A percentile compares a stretch with the other conserved stretches of the same genome.
Evolutionary conservation across 352 stramenopile species (phyloP).

Genomic region (Globisporangium cederbergense): DNA sequence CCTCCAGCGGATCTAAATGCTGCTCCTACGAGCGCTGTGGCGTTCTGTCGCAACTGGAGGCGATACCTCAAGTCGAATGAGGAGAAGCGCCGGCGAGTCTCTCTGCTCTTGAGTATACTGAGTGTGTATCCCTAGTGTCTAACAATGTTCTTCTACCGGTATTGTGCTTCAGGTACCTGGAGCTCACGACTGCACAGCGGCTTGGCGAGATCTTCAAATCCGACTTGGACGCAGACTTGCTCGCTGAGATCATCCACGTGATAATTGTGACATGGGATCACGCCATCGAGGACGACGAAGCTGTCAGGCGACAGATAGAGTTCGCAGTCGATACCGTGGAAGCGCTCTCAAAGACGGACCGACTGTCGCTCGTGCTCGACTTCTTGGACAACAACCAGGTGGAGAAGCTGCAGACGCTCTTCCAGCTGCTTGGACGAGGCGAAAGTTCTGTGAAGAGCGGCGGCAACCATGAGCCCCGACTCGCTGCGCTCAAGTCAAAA

Average conservation of each 20-base stretch:
- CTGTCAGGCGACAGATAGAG: not conserved
- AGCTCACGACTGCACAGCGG: conserved; percentile 39
- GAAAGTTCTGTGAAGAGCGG: not conserved
- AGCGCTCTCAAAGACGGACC: conserved; percentile 37
- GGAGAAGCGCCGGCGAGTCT: conserved; percentile 45
- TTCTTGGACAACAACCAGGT: conserved; percentile 74
- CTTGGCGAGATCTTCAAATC: conserved; percentile 54
- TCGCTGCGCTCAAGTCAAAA: conserved; percentile 11
- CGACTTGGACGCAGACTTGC: conserved; percentile 71
- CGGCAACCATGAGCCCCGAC: not conserved
- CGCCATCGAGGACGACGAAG: conserved; percentile 11
- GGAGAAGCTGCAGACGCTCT: conserved; percentile 36
- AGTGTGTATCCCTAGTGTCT: not conserved
- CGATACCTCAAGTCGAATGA: conserved; percentile 53
- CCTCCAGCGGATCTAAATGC: conserved; percentile 21
- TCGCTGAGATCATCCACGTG: conserved; percentile 62
- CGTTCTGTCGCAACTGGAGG: conserved; percentile 73
- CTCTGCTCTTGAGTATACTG: not conserved
- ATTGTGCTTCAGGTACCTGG: conserved; percentile 45
- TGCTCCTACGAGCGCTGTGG: conserved; percentile 38
- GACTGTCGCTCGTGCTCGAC: conserved; percentile 60
- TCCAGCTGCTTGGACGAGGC: conserved; percentile 8
- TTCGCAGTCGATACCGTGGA: conserved; percentile 43
- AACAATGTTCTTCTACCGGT: not conserved
- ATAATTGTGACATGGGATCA: conserved; percentile 29